These are phyloP conservation scores for Boehmeria nivea DNA, from an alignment of 306 rosid species.

Conservation along the genomic window DNA sequence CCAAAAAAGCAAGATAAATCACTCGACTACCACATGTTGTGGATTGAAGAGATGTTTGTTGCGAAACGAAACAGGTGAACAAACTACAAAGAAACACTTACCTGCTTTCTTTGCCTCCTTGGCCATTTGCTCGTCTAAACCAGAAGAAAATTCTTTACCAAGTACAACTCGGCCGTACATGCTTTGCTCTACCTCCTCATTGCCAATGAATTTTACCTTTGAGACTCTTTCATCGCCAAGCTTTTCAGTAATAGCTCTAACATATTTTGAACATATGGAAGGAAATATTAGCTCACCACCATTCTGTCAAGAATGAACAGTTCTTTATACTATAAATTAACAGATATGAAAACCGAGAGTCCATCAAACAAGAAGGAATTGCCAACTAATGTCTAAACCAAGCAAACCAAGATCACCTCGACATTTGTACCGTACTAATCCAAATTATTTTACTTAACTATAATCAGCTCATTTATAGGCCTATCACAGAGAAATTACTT, in stretches of 20 bases:
- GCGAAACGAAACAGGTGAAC: slow-evolving; percentile 20
- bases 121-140: slow-evolving; percentile 65
- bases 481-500: too few relatives aligned
- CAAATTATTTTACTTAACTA: too few relatives aligned
- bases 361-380: slow-evolving; percentile 9
- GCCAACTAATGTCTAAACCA: too few relatives aligned
- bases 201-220: slow-evolving; percentile 60
- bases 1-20: slow-evolving; percentile 31
- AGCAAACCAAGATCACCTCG: too few relatives aligned
- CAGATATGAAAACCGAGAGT: slow-evolving; percentile 5
- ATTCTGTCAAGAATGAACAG: slow-evolving; percentile 7
- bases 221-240: slow-evolving; percentile 64
- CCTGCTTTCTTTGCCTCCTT: slow-evolving; percentile 81
- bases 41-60: slow-evolving; percentile 19
- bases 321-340: neutral
- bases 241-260: slow-evolving; percentile 63
- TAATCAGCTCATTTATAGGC: too few relatives aligned
- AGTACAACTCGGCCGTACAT: slow-evolving; percentile 52
- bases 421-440: too few relatives aligned
- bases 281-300: slow-evolving; percentile 27
- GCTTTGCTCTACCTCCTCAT: slow-evolving; percentile 73
- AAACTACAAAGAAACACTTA: slow-evolving; percentile 22
- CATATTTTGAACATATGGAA: slow-evolving; percentile 13
- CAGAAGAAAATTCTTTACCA: slow-evolving; percentile 45
- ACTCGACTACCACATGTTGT: slow-evolving; percentile 25